Evolutionary conservation across 2,329 filamentous ascomycete species (phyloP).

Genomic region (Alternaria conjuncta): DNA sequence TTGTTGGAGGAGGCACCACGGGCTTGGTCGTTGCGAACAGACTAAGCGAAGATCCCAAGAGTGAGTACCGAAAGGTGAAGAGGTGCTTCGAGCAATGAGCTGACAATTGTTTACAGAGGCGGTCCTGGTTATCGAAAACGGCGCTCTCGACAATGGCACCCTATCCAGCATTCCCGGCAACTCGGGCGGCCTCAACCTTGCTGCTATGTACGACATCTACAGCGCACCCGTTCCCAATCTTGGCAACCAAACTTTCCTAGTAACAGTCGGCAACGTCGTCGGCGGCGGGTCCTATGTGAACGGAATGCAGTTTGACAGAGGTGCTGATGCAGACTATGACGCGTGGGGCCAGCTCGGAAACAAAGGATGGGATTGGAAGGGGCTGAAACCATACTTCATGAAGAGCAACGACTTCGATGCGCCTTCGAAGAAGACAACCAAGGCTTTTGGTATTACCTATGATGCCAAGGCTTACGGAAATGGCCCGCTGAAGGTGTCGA

Average conservation of each 20-base stretch:
- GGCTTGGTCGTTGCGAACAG: constrained; percentile 29
- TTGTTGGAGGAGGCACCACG: constrained; percentile 31
- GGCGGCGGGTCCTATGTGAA: constrained; percentile 45
- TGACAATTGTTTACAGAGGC: constrained; percentile 8
- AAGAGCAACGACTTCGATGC: constrained; percentile 22
- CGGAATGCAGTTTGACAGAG: constrained; percentile 45
- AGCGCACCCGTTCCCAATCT: constrained; percentile 24
- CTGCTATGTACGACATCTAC: constrained; percentile 17
- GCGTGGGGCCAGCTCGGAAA: constrained; percentile 3
- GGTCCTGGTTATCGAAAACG: constrained; percentile 27
- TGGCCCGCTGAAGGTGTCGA: constrained; percentile 6
- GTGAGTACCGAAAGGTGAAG: not conserved
- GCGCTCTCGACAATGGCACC: constrained; percentile 15
- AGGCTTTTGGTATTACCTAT: constrained; percentile 21
- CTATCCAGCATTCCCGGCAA: constrained; percentile 17
- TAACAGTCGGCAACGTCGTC: constrained; percentile 30
- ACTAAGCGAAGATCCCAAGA: constrained; percentile 21
- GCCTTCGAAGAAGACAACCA: constrained; percentile 6
- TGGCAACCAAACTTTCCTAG: constrained; percentile 22
- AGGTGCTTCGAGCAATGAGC: not conserved
- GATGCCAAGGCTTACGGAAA: constrained; percentile 19
- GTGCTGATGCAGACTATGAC: constrained; percentile 20
- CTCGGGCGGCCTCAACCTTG: constrained; percentile 16
- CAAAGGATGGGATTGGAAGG: constrained; percentile 6
- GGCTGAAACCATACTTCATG: constrained; percentile 10